Conservation (phyloP, 768 basidiomycete genomes). For the Chiua virens region DNA sequence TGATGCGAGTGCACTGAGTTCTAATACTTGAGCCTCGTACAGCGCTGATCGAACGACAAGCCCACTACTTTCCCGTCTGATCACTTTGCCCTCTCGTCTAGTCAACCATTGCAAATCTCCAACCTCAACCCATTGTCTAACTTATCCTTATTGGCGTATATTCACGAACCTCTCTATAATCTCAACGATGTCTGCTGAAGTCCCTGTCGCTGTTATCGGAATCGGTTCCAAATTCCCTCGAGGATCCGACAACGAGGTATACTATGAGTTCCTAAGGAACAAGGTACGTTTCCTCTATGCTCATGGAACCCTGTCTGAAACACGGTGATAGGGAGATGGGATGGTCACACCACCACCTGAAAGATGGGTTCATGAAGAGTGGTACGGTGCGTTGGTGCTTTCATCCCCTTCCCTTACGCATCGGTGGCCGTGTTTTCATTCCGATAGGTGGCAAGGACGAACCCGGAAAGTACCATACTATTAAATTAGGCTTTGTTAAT, state of each 20-base stretch:
- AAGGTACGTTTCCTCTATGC: slow-evolving; percentile 14
- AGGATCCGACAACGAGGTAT: slow-evolving; percentile 32
- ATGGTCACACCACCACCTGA: slow-evolving; percentile 27
- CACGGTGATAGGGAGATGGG: slow-evolving; percentile 26
- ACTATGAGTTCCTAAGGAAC: slow-evolving; percentile 31
- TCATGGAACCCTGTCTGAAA: not conserved
- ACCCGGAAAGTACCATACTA: slow-evolving; percentile 30
- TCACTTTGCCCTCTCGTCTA: not conserved
- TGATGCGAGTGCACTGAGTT: not conserved
- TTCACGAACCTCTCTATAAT: slow-evolving; percentile 1
- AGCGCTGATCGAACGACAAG: not conserved
- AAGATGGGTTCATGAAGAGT: slow-evolving; percentile 30
- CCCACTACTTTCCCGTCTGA: not conserved
- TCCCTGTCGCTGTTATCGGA: slow-evolving; percentile 30
- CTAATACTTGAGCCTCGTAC: slow-evolving; percentile 4
- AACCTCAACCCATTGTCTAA: not conserved
- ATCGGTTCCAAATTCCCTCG: slow-evolving; percentile 34
- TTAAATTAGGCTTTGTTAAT: slow-evolving; percentile 30
- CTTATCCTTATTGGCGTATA: not conserved
- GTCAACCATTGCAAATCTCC: not conserved
- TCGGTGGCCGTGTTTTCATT: not conserved
- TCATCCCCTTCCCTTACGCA: not conserved
- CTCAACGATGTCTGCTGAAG: slow-evolving; percentile 19
- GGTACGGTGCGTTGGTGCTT: slow-evolving; percentile 24
- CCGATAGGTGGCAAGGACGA: slow-evolving; percentile 28